A percentile compares a stretch with the other conserved stretches of the same genome.
These are phyloP conservation scores for Brassica juncea DNA, from an alignment of 345 rosid genomes.

Conservation along the genomic window DNA sequence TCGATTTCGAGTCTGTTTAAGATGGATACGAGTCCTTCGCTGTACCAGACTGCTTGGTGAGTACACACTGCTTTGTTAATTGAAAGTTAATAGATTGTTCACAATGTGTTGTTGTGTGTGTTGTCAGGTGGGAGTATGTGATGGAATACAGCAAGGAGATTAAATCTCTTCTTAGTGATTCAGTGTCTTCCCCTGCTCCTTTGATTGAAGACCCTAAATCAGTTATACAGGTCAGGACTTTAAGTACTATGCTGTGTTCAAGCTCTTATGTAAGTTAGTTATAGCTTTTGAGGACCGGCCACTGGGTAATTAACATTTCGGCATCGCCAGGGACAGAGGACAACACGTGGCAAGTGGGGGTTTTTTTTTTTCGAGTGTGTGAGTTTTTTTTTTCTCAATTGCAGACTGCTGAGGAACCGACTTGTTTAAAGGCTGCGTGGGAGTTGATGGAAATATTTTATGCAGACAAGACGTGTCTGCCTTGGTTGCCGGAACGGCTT, in stretches of 20 bases:
- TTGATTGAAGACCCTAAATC: constrained; percentile 64
- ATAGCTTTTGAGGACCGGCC: not conserved
- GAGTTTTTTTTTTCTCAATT: constrained; percentile 9
- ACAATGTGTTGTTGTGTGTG: not conserved
- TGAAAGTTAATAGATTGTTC: not conserved
- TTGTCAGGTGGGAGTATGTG: constrained; percentile 78
- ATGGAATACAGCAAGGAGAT: constrained; percentile 92
- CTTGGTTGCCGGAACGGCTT: constrained; percentile 85
- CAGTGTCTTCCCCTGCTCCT: constrained; percentile 39
- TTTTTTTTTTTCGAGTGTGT: not conserved
- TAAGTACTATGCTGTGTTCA: not conserved
- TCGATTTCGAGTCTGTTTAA: constrained; percentile 56
- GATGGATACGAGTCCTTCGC: constrained; percentile 55
- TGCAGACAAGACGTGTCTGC: constrained; percentile 67
- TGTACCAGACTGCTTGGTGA: constrained; percentile 74
- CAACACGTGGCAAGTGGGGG: too few species aligned
- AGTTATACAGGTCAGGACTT: constrained; percentile 53
- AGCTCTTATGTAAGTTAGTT: not conserved
- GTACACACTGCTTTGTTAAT: constrained; percentile 4
- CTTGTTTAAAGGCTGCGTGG: constrained; percentile 90
- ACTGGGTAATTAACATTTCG: too few species aligned
- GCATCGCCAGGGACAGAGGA: too few species aligned
- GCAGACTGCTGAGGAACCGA: constrained; percentile 62
- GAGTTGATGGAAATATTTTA: constrained; percentile 89
- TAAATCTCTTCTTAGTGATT: constrained; percentile 57